A percentile compares a stretch with the other conserved stretches of the same genome.
Conservation (phyloP, 2,329 filamentous ascomycete genomes). For the Hymenoscyphus infarciens region DNA sequence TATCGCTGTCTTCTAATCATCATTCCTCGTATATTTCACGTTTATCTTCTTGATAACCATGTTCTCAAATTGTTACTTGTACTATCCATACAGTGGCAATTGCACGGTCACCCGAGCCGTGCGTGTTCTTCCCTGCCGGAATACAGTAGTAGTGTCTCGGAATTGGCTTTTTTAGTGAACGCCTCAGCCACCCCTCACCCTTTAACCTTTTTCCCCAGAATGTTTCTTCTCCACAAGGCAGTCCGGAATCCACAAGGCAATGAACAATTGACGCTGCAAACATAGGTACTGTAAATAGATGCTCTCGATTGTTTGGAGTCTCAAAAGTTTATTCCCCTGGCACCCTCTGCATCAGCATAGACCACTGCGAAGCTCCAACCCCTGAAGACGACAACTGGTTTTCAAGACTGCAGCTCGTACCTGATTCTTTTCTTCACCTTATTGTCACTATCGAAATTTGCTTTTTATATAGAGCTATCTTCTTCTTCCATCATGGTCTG, state of each 20-base stretch:
- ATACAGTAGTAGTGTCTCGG: background rate
- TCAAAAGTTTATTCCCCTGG: background rate
- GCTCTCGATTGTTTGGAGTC: background rate
- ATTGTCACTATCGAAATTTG: background rate
- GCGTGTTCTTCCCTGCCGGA: background rate
- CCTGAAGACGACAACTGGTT: background rate
- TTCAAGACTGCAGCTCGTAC: background rate
- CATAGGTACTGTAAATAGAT: slow-evolving; percentile 1
- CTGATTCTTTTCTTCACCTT: background rate
- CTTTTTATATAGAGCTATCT: background rate
- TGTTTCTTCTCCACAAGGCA: background rate
- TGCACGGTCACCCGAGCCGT: background rate
- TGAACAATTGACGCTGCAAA: background rate
- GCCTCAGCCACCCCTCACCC: background rate
- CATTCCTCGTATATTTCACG: background rate
- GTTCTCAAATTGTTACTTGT: background rate
- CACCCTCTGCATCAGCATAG: background rate
- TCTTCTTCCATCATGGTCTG: background rate
- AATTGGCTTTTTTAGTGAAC: background rate
- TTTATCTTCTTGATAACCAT: background rate
- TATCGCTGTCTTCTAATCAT: background rate
- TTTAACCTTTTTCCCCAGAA: background rate
- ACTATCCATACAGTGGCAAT: background rate
- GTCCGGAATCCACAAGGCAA: slow-evolving; percentile 5
- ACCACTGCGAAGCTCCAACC: background rate